Percentiles rank a stretch among this genome's conserved stretches.
These are phyloP conservation scores for Colletotrichum abscissum DNA, from an alignment of 2,329 filamentous ascomycete species.

Conservation along the genomic window DNA sequence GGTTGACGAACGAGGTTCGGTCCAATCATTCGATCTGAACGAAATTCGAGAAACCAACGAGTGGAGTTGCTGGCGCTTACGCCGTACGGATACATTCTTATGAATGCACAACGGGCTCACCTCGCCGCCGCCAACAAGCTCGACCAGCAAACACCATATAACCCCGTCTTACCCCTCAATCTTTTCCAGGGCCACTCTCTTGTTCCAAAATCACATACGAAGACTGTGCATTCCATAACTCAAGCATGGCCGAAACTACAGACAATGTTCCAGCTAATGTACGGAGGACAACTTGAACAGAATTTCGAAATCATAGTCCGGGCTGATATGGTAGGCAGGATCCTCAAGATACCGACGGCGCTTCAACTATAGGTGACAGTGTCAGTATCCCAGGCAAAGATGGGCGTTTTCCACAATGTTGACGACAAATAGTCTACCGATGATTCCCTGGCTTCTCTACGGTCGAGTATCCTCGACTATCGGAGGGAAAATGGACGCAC, in stretches of 20 bases:
- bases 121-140: neutral
- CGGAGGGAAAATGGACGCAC: conserved; percentile 29
- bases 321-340: neutral
- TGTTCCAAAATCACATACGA: no score
- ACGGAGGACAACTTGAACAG: neutral
- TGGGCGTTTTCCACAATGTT: neutral
- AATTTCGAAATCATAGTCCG: rapidly evolving
- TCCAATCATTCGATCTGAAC: neutral
- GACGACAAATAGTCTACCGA: neutral
- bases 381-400: neutral
- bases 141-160: neutral
- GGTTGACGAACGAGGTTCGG: neutral
- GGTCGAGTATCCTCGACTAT: conserved; percentile 10
- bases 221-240: no score
- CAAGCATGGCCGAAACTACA: no score
- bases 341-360: neutral
- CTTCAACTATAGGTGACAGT: neutral
- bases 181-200: no score
- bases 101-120: no score
- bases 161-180: neutral
- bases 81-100: neutral
- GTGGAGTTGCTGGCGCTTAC: neutral
- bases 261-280: no score
- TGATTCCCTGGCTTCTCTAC: neutral
- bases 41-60: neutral